Conservation (phyloP, 257 asterid genomes). For the Handroanthus guayacan region DNA sequence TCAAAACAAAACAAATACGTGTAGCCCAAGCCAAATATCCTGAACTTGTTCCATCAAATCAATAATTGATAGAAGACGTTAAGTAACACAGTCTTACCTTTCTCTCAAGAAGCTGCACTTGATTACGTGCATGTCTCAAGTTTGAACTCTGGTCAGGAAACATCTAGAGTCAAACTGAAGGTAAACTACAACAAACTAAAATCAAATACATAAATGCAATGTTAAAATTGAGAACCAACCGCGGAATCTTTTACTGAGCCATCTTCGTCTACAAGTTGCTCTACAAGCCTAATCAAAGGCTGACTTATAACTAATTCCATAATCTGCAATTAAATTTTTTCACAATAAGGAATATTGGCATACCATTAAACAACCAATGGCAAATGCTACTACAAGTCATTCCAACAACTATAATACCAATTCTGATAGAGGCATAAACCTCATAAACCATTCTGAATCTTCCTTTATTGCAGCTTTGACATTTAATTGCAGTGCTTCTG, state of each 20-base stretch:
- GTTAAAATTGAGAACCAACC: slow-evolving; percentile 54
- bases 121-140: slow-evolving; percentile 82
- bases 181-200: slow-evolving; percentile 24
- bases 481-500: slow-evolving; percentile 72
- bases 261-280: slow-evolving; percentile 87
- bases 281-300: slow-evolving; percentile 66
- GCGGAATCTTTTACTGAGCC: slow-evolving; percentile 97
- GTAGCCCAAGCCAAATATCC: slow-evolving; percentile 27
- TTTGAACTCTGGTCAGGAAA: slow-evolving; percentile 71
- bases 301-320: slow-evolving; percentile 65
- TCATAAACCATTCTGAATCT: slow-evolving; percentile 73
- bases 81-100: slow-evolving; percentile 57
- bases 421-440: slow-evolving; percentile 88
- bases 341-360: slow-evolving; percentile 28
- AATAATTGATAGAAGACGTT: neutral
- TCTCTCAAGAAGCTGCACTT: slow-evolving; percentile 76
- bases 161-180: slow-evolving; percentile 33
- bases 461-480: slow-evolving; percentile 82
- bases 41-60: slow-evolving; percentile 18
- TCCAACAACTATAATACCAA: slow-evolving; percentile 51
- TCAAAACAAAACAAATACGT: slow-evolving; percentile 9
- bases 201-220: slow-evolving; percentile 18
- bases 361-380: slow-evolving; percentile 28
- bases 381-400: slow-evolving; percentile 11
- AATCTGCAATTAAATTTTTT: slow-evolving; percentile 58